These are phyloP conservation scores for Hypoxylon sp. DNA, from an alignment of 2,329 filamentous ascomycete genomes.

Conservation along the genomic window DNA sequence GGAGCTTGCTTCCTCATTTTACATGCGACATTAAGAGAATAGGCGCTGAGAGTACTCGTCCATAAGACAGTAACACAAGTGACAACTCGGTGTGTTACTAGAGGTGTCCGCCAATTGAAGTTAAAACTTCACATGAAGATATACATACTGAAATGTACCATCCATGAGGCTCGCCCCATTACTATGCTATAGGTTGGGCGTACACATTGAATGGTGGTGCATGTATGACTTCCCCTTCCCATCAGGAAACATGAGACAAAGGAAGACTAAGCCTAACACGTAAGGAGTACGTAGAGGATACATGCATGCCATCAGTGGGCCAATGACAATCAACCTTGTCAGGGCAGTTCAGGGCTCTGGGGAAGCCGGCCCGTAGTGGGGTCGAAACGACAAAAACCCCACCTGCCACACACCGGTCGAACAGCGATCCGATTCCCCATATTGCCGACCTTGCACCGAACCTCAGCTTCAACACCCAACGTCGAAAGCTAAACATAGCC, in stretches of 20 bases:
- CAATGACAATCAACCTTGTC: constrained; percentile 15
- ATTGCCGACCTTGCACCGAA: constrained; percentile 32
- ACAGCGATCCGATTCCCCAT: constrained; percentile 13
- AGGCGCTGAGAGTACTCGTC: not conserved
- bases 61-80: not conserved
- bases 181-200: not conserved
- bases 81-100: not conserved
- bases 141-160: not conserved
- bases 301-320: not conserved
- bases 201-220: not conserved
- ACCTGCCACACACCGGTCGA: constrained; percentile 22
- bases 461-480: constrained; percentile 18
- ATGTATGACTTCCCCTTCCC: not conserved
- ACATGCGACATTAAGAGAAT: not conserved
- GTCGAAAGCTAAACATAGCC: constrained; percentile 2
- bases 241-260: not conserved
- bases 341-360: constrained; percentile 18
- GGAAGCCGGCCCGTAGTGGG: constrained; percentile 45
- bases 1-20: not conserved
- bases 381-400: constrained; percentile 20
- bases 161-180: not conserved
- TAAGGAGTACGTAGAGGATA: not conserved
- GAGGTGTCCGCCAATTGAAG: not conserved
- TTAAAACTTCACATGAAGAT: not conserved
- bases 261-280: constrained; percentile 6